Base-by-base conservation (phyloP, 345 rosid genomes). In the Noccaea bulbosa region DNA sequence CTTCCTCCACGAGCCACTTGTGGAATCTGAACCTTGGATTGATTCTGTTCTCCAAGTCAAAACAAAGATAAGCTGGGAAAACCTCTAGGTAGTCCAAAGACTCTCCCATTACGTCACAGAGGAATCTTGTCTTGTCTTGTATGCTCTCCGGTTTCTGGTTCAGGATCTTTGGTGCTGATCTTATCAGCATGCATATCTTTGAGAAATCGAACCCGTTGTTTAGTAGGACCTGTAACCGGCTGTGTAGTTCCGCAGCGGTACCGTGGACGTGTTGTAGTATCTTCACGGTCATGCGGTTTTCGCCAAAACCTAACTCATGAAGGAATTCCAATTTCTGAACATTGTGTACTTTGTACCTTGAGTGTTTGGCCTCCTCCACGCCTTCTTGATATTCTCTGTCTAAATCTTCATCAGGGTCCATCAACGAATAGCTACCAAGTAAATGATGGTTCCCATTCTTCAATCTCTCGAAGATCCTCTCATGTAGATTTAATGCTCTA, bases 261-360 rank as follows among this genome's bases (percentile, higher is more conserved):
- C 96, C 96, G 44, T 85, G 96, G 65, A 78, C 34, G 30, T 71
- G 49, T 51, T 43, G 62, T 50, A 89, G 61, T 6, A 81, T 70
- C 78, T 85, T 79, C 33, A 81, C 39, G 12, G 90, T 84, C 17
- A 68, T 69, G 24, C 83, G 72, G 77, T 85, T 89, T 75, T 83
- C 81, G 37, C 90, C 96, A 71, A 81, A 87, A 22, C 92, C 96
- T 65, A 89, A 72, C 41, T 70, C 75, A 45, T 80, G 90, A 72
- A 84, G 62, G 58, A 89, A 87, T 27, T 69, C 71, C 70, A 89
- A n/a, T 65, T 87, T 89, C 17, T 71, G 80, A 82, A 75, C 62
- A 12, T 81, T 68, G 50, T 87, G 90, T 16, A 33, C 1, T 9
- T 71, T 75, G 32, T 76, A 71, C 70, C 79, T 79, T 0, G 81